These are phyloP conservation scores for Coemansia sp. DNA, from an alignment of 192 early-diverging fungal genomes.

Conservation along the genomic window DNA sequence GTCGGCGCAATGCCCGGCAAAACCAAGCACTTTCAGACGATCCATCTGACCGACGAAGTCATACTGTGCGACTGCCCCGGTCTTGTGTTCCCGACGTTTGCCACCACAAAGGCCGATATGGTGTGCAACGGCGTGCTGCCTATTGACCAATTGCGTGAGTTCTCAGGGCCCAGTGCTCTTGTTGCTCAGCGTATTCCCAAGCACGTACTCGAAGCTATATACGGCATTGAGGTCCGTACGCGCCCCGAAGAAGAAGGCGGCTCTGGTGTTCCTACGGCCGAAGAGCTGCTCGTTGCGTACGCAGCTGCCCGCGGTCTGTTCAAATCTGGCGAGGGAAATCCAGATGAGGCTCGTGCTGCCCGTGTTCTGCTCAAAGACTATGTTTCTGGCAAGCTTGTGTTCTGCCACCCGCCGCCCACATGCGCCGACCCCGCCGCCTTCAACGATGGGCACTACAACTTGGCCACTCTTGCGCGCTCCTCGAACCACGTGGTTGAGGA, in stretches of 20 bases:
- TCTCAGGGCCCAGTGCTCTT: conserved; percentile 81
- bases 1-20: conserved; percentile 98
- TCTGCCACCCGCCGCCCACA: conserved; percentile 71
- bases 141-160: conserved; percentile 97
- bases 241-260: conserved; percentile 76
- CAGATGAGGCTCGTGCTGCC: conserved; percentile 96
- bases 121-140: conserved; percentile 98
- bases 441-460: conserved; percentile 79
- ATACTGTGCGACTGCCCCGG: conserved; percentile 99
- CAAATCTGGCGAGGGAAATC: conserved; percentile 91
- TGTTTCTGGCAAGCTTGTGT: conserved; percentile 90
- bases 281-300: conserved; percentile 89
- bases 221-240: conserved; percentile 87
- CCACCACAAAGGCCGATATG: conserved; percentile 97
- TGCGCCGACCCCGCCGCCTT: conserved; percentile 64
- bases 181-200: conserved; percentile 84
- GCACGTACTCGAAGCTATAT: conserved; percentile 82
- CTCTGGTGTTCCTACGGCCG: conserved; percentile 73
- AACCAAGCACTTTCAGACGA: conserved; percentile 99
- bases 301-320: conserved; percentile 92
- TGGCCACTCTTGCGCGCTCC: conserved; percentile 44
- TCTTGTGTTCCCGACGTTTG: conserved; percentile 98
- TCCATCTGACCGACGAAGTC: conserved; percentile 80
- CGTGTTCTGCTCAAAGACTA: conserved; percentile 98
- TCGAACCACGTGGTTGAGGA: conserved; percentile 51